These are phyloP conservation scores for Boletus subcaerulescens DNA, from an alignment of 768 basidiomycete species.

Conservation along the genomic window DNA sequence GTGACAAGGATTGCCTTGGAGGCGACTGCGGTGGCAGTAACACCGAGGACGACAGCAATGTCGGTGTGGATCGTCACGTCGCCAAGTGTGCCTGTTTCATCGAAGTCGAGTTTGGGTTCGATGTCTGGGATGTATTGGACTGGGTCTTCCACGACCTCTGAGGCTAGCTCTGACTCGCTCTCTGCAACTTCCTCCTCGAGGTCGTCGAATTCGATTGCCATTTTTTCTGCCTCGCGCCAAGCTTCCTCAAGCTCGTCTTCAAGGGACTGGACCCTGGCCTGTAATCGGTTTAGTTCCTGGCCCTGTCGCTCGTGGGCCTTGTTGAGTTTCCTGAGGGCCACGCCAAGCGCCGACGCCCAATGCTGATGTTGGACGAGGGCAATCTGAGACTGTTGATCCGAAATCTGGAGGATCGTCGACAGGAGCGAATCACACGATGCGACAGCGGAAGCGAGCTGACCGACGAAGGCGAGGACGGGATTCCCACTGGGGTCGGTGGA, in stretches of 20 bases:
- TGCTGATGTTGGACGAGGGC: conserved; percentile 59
- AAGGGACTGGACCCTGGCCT: conserved; percentile 49
- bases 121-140: neutral
- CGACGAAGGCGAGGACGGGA: conserved; percentile 41
- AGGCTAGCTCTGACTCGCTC: conserved; percentile 12
- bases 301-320: conserved; percentile 66
- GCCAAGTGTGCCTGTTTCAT: conserved; percentile 27
- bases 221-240: conserved; percentile 72
- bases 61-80: conserved; percentile 25
- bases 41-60: conserved; percentile 34
- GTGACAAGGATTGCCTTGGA: conserved; percentile 34
- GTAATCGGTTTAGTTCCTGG: conserved; percentile 49
- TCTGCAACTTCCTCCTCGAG: conserved; percentile 38
- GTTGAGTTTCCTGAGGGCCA: conserved; percentile 79
- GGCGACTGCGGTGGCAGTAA: conserved; percentile 38
- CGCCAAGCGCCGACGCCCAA: conserved; percentile 70
- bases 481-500: conserved; percentile 14
- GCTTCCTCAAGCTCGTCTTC: conserved; percentile 76
- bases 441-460: conserved; percentile 59
- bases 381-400: conserved; percentile 66
- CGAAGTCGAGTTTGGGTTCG: conserved; percentile 12
- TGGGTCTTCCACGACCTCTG: neutral
- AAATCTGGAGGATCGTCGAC: conserved; percentile 53
- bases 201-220: conserved; percentile 71
- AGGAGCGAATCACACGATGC: conserved; percentile 56